These are phyloP conservation scores for Trifolium pratense DNA, from an alignment of 306 rosid genomes.

Conservation along the genomic window DNA sequence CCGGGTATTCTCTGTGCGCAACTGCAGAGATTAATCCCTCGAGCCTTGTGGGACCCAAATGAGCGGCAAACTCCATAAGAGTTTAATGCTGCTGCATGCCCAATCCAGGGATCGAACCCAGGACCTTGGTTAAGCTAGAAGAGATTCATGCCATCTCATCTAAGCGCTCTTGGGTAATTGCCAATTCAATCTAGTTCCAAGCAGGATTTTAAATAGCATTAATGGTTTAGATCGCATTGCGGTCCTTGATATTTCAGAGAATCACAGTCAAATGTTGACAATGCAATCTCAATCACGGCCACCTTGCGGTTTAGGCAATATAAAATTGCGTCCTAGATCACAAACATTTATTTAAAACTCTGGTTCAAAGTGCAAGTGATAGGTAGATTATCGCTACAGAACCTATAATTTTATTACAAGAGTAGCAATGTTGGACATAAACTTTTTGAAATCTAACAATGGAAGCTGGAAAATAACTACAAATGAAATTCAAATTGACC, in stretches of 20 bases:
- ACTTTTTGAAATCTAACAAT: slow-evolving; percentile 8
- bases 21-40: too few species aligned
- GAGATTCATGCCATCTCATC: too few species aligned
- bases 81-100: too few species aligned
- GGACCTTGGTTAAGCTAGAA: too few species aligned
- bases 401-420: background rate
- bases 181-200: slow-evolving; percentile 1
- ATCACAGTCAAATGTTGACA: background rate
- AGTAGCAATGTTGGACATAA: slow-evolving; percentile 7
- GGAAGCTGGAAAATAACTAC: slow-evolving; percentile 11
- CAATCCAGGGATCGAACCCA: too few species aligned
- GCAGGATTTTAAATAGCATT: background rate
- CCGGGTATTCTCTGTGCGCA: too few species aligned
- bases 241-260: background rate
- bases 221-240: background rate
- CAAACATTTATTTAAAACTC: background rate
- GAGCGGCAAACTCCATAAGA: too few species aligned
- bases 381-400: background rate
- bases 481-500: slow-evolving; percentile 24
- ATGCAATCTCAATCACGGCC: background rate
- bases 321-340: background rate
- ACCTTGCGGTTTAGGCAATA: background rate
- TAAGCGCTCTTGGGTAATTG: background rate
- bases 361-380: background rate
- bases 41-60: too few species aligned